Evolutionary conservation across 164 flowering plant species (phyloP), one percentile per base, ranked within the genome.

Genomic region (Vitis riparia): DNA sequence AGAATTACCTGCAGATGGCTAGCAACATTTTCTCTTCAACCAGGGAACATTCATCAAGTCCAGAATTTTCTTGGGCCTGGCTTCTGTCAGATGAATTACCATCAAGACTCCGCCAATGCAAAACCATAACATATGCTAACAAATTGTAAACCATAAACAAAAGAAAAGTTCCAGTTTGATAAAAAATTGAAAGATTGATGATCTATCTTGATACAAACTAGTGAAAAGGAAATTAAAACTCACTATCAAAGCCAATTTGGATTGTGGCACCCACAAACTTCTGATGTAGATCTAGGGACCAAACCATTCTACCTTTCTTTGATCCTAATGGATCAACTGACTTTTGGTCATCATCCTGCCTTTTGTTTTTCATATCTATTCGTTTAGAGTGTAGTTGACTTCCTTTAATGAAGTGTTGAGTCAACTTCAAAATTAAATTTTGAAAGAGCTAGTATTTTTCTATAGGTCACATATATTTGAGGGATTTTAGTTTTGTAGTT

Each of bases 1-100:
- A 37, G 15, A n/a, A 11, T 51, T 61, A 72, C 83, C 77, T 80
- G 83, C n/a, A 80, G 70, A 69, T 80, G 83, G 51, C 80, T 80
- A 2, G 83, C 83, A 10, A 80, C 79, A 59, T 80, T 72, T 47
- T 80, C 83, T 48, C 83, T 51, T 71, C 19, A 80, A 73, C 8
- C 74, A 68, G 2, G 72, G 71, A 6, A 74, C 80, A 55, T 80
- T 72, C 83, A 80, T 80, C 9, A 62, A 15, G 55, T 80, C 77
- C 1, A 77, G 74, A 29, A 80, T 75, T 51, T 72, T 71, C 48
- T 80, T 77, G 8, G 83, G 83, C 17, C 55, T 69, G 30, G 73
- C 70, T 11, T 70, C 80, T 76, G 74, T 67, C 51, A 70, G 12
- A 69, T 5, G 48, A 69, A 52, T 16, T 17, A 47, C 47, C 11